Evolutionary conservation across 179 eudicot species (phyloP).

Genomic region (Camellia oleifera): DNA sequence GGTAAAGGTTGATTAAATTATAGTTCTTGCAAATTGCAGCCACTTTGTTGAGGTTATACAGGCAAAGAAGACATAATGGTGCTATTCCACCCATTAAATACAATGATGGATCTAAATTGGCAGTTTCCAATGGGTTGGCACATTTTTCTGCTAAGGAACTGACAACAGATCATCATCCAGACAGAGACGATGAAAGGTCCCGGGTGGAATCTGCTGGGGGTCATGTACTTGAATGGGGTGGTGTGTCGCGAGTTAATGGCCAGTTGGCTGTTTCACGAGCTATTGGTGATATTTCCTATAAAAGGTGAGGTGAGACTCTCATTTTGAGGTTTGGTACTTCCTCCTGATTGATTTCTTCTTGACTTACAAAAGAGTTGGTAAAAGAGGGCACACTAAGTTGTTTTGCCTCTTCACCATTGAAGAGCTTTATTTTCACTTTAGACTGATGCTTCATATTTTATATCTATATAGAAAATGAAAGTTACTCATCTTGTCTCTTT

Average conservation of each 20-base stretch:
- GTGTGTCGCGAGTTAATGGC: conserved; percentile 89
- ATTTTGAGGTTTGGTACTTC: neutral
- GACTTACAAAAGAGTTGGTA: neutral
- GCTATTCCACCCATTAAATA: conserved; percentile 48
- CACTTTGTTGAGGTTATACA: conserved; percentile 65
- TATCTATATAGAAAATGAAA: neutral
- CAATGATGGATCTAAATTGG: conserved; percentile 49
- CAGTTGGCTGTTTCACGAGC: conserved; percentile 96
- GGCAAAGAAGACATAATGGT: conserved; percentile 54
- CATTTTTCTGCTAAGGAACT: conserved; percentile 73
- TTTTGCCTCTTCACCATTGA: neutral
- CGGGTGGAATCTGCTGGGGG: conserved; percentile 96
- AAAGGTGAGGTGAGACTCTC: conserved; percentile 49
- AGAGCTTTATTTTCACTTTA: conserved; percentile 5
- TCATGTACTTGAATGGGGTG: conserved; percentile 86
- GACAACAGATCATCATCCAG: conserved; percentile 95
- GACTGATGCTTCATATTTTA: neutral
- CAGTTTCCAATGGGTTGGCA: conserved; percentile 50
- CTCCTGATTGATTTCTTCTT: neutral
- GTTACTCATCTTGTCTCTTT: conserved; percentile 18
- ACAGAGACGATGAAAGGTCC: conserved; percentile 82
- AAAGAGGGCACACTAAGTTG: neutral
- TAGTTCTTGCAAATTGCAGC: conserved; percentile 54
- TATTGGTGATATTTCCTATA: conserved; percentile 85
- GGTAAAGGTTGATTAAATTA: conserved; percentile 12